These are phyloP conservation scores for Penicillium turbatum DNA, from an alignment of 495 filamentous ascomycete species.

Conservation along the genomic window DNA sequence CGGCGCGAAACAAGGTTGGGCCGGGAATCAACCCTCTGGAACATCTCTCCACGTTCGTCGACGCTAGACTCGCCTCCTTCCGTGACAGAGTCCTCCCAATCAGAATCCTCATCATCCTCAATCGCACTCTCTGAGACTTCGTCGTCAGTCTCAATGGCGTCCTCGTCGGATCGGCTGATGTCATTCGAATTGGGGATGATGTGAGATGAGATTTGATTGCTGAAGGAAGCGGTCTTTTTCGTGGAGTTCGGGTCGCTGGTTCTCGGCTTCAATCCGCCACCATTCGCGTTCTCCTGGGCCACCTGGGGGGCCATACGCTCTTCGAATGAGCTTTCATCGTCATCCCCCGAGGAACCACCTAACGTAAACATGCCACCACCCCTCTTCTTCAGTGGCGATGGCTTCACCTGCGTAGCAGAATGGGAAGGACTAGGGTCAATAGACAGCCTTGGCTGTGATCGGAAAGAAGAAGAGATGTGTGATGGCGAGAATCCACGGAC, in stretches of 20 bases:
- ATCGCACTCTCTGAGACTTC: slow-evolving; percentile 77
- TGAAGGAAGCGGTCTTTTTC: slow-evolving; percentile 84
- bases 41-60: slow-evolving; percentile 66
- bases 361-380: slow-evolving; percentile 65
- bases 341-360: slow-evolving; percentile 72
- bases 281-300: slow-evolving; percentile 48
- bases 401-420: slow-evolving; percentile 36
- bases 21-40: slow-evolving; percentile 86
- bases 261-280: slow-evolving; percentile 42
- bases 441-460: slow-evolving; percentile 56
- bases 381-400: slow-evolving; percentile 53
- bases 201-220: slow-evolving; percentile 65
- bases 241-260: slow-evolving; percentile 31
- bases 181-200: slow-evolving; percentile 59
- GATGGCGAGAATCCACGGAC: slow-evolving; percentile 85
- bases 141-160: slow-evolving; percentile 69
- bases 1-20: slow-evolving; percentile 79
- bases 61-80: slow-evolving; percentile 77
- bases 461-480: slow-evolving; percentile 66
- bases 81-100: slow-evolving; percentile 92
- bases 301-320: slow-evolving; percentile 51
- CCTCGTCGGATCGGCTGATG: slow-evolving; percentile 60
- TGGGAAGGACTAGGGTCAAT: slow-evolving; percentile 47
- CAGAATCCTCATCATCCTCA: slow-evolving; percentile 81
- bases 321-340: slow-evolving; percentile 76